Evolutionary conservation across 192 early-diverging fungal species (phyloP).

Genomic region (Globomyces pollinis-pini): DNA sequence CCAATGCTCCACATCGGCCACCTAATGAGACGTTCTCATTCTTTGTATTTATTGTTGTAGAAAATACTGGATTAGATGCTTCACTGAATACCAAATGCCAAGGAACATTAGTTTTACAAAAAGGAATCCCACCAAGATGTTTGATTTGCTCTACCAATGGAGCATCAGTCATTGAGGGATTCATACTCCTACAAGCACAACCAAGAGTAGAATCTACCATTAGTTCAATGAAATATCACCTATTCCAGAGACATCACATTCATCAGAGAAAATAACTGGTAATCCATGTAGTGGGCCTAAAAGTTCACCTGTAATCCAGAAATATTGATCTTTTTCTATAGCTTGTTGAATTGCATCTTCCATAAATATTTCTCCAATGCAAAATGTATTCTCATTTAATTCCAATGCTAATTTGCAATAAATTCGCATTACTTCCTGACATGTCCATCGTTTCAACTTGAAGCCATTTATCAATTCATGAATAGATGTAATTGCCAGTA

Average conservation of each 20-base stretch:
- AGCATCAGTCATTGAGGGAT: neutral
- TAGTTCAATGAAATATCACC: neutral
- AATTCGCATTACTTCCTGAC: neutral
- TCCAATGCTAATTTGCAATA: neutral
- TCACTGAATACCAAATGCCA: slow-evolving; percentile 8
- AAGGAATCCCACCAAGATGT: neutral
- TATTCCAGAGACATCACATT: neutral
- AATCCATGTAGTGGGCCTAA: slow-evolving; percentile 8
- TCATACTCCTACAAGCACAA: neutral
- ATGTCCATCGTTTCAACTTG: neutral
- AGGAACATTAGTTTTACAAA: slow-evolving; percentile 10
- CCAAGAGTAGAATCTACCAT: slow-evolving; percentile 6
- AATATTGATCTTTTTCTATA: neutral
- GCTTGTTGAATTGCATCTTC: slow-evolving; percentile 1
- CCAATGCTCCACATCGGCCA: neutral
- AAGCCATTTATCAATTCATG: neutral
- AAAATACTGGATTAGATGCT: neutral
- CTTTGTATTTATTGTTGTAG: neutral
- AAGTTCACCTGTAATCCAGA: neutral
- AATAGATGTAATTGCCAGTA: neutral
- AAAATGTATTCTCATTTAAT: neutral
- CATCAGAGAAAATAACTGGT: slow-evolving; percentile 4
- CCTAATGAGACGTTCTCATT: neutral
- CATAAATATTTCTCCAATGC: slow-evolving; percentile 3
- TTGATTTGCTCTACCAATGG: slow-evolving; percentile 5